phyloP scores from a whole-genome alignment of 805 yeast genomes.

The Candida stauntonica region DNA sequence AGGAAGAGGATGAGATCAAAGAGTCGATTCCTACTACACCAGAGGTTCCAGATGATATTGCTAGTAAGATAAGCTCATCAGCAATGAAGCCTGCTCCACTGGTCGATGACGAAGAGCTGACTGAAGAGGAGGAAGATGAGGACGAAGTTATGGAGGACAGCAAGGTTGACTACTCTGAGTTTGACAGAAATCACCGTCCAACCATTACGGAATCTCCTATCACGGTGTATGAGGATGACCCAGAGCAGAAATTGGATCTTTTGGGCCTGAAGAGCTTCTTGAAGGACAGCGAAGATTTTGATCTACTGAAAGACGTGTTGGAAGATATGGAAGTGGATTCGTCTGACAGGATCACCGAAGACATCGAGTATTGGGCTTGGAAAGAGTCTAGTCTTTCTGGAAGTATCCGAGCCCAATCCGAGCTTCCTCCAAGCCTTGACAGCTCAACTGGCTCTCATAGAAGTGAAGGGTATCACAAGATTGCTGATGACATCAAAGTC shows the following conservation, averaged over 20 bases:
- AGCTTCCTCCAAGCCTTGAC: constrained; percentile 27
- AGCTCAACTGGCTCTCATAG: constrained; percentile 57
- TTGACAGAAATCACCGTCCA: constrained; percentile 44
- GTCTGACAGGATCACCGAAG: constrained; percentile 23
- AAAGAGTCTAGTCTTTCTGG: constrained; percentile 36
- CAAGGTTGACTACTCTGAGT: constrained; percentile 21
- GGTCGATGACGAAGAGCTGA: constrained; percentile 19
- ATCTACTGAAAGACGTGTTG: constrained; percentile 45
- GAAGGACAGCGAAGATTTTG: constrained; percentile 73
- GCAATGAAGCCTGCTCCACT: no score
- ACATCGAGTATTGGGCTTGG: constrained; percentile 61
- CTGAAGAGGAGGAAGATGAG: constrained; percentile 1
- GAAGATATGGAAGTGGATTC: constrained; percentile 1
- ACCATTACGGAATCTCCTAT: constrained; percentile 41
- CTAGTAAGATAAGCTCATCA: not conserved
- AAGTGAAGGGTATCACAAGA: constrained; percentile 69
- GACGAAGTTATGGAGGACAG: constrained; percentile 18
- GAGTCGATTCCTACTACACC: constrained; percentile 28
- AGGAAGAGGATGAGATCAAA: constrained; percentile 25
- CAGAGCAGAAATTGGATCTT: constrained; percentile 35
- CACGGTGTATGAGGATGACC: constrained; percentile 49
- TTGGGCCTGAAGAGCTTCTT: constrained; percentile 47
- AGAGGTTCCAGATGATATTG: constrained; percentile 26
- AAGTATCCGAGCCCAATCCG: constrained; percentile 14
- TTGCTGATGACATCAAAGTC: constrained; percentile 66